A percentile compares a stretch with the other conserved stretches of the same genome.
phyloP scores from a whole-genome alignment of 2,329 filamentous ascomycete genomes.

The Chaetomium strumarium region DNA sequence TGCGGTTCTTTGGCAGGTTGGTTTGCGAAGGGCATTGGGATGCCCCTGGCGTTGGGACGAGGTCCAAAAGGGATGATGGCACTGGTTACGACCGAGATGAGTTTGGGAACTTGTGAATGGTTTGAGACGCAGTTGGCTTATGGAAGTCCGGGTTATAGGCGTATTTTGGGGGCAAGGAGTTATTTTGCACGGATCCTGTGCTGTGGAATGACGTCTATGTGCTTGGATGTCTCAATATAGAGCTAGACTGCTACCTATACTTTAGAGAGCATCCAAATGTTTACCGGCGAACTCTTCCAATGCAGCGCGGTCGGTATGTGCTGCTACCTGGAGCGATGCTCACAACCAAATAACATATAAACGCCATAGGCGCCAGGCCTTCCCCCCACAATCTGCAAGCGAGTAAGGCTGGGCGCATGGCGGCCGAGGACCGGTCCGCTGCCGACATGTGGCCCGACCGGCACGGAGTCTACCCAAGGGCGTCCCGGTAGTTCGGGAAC shows the following conservation, averaged over 20 bases:
- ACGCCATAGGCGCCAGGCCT: no score
- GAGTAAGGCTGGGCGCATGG: no score
- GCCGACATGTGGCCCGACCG: neutral
- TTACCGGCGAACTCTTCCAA: no score
- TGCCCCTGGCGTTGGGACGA: neutral
- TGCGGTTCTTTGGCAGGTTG: neutral
- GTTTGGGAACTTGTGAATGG: neutral
- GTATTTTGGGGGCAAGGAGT: neutral
- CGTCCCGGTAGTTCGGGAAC: no score
- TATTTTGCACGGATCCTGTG: neutral
- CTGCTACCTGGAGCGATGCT: no score
- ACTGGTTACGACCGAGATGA: conserved; percentile 5
- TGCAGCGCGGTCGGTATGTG: no score
- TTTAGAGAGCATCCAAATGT: no score
- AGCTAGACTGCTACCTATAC: no score
- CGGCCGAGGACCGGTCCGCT: neutral
- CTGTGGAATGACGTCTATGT: no score
- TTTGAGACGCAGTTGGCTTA: neutral
- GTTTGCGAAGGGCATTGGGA: neutral
- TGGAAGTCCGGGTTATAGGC: neutral
- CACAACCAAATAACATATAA: no score
- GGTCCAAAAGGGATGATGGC: neutral
- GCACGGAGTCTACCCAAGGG: neutral
- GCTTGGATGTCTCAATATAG: no score
- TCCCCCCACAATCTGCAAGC: no score